Conservation (phyloP, 805 yeast species). For the Pichia cephalocereana region DNA sequence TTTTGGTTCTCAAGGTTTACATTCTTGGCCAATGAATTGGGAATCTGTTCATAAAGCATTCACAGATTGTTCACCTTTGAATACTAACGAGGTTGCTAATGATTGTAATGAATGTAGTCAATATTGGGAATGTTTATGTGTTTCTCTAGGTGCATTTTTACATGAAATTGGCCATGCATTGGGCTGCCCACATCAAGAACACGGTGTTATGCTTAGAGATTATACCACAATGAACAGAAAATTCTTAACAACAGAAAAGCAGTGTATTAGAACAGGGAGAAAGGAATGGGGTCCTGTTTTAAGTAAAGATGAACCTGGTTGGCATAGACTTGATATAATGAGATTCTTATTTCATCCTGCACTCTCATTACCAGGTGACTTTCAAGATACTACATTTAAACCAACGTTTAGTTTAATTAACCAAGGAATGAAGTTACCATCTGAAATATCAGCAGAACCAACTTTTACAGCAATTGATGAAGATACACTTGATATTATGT, state of each 20-base stretch:
- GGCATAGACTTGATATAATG: constrained; percentile 77
- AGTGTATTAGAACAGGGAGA: constrained; percentile 43
- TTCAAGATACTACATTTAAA: constrained; percentile 32
- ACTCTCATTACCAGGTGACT: constrained; percentile 63
- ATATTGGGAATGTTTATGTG: constrained; percentile 80
- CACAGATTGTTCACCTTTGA: constrained; percentile 59
- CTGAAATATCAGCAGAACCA: constrained; percentile 32
- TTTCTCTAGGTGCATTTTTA: constrained; percentile 88
- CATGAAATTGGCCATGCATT: constrained; percentile 90
- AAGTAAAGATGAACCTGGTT: constrained; percentile 64
- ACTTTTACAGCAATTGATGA: constrained; percentile 36
- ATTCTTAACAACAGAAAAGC: constrained; percentile 63
- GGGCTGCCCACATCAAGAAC: constrained; percentile 87
- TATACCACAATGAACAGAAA: constrained; percentile 74
- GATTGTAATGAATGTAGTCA: constrained; percentile 80
- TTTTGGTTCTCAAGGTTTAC: constrained; percentile 88
- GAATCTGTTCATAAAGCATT: constrained; percentile 64
- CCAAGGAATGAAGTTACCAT: constrained; percentile 24
- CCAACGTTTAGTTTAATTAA: constrained; percentile 21
- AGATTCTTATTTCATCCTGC: constrained; percentile 77
- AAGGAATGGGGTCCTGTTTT: constrained; percentile 40
- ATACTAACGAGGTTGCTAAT: constrained; percentile 72
- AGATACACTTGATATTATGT: constrained; percentile 36
- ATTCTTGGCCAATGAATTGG: constrained; percentile 84
- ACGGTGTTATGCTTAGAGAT: constrained; percentile 86